A percentile compares a stretch with the other conserved stretches of the same genome.
phyloP scores from a whole-genome alignment of 1,284 basidiomycete species.

The Trametes versicolor region DNA sequence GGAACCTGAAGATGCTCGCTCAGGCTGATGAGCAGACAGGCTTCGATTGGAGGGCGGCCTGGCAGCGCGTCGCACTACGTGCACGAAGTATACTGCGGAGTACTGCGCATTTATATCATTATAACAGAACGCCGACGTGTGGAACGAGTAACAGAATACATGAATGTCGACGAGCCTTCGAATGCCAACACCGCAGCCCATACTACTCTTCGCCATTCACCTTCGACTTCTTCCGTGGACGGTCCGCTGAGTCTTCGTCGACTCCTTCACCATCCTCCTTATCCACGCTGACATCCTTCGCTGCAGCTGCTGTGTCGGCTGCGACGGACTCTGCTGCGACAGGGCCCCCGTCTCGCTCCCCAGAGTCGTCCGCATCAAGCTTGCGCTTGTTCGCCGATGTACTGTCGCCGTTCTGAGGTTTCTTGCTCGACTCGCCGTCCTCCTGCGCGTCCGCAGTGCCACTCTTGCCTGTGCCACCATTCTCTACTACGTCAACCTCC shows the following conservation, averaged over 20 bases:
- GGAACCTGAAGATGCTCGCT: too few relatives aligned
- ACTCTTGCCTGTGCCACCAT: conserved; percentile 19
- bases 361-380: conserved; percentile 20
- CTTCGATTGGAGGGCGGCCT: too few relatives aligned
- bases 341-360: conserved; percentile 4
- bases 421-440: conserved; percentile 6
- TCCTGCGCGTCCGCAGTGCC: conserved; percentile 1
- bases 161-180: neutral
- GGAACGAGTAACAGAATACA: neutral
- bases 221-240: conserved; percentile 41
- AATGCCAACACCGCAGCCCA: neutral
- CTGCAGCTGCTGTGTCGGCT: neutral
- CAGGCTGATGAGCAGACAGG: too few relatives aligned
- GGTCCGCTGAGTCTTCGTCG: conserved; percentile 20
- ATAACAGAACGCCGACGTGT: neutral
- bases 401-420: neutral
- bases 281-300: neutral
- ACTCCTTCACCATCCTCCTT: conserved; percentile 1
- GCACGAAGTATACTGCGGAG: too few relatives aligned
- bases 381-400: conserved; percentile 33
- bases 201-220: conserved; percentile 17
- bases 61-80: too few relatives aligned
- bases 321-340: conserved; percentile 5
- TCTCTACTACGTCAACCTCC: neutral
- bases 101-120: neutral